These are phyloP conservation scores for Macrolepiota fuliginosa DNA, from an alignment of 768 basidiomycete species.

Conservation along the genomic window DNA sequence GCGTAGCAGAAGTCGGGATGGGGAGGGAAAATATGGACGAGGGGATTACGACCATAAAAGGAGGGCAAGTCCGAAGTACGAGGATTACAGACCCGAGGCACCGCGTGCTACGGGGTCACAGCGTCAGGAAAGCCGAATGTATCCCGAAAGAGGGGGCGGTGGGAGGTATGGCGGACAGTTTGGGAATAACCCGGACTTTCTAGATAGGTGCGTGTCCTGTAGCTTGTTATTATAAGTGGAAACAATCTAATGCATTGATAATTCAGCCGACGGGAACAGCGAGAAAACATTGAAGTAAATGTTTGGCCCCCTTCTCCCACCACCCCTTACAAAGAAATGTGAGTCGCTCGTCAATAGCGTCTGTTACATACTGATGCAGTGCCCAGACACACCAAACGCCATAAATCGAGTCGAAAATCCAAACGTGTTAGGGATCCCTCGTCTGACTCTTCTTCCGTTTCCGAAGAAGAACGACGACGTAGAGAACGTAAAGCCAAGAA, in stretches of 20 bases:
- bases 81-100: conserved; percentile 45
- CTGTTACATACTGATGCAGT: not conserved
- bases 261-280: conserved; percentile 34
- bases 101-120: conserved; percentile 30
- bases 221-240: not conserved
- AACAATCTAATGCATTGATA: not conserved
- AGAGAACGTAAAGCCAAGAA: conserved; percentile 62
- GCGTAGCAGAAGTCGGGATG: conserved; percentile 21
- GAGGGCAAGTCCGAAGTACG: conserved; percentile 59
- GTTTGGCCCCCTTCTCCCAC: conserved; percentile 83
- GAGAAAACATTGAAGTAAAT: conserved; percentile 51
- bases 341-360: conserved; percentile 43
- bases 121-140: conserved; percentile 48
- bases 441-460: conserved; percentile 41
- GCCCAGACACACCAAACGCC: conserved; percentile 51
- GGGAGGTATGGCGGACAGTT: conserved; percentile 19
- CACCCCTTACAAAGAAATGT: conserved; percentile 42
- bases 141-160: conserved; percentile 42
- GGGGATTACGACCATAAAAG: conserved; percentile 19
- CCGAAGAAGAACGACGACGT: conserved; percentile 58
- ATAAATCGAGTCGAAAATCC: conserved; percentile 49
- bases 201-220: conserved; percentile 60
- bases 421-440: conserved; percentile 58
- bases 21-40: conserved; percentile 18
- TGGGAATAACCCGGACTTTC: conserved; percentile 45